Conservation (phyloP, 495 filamentous ascomycete genomes). For the Neurospora sp. region DNA sequence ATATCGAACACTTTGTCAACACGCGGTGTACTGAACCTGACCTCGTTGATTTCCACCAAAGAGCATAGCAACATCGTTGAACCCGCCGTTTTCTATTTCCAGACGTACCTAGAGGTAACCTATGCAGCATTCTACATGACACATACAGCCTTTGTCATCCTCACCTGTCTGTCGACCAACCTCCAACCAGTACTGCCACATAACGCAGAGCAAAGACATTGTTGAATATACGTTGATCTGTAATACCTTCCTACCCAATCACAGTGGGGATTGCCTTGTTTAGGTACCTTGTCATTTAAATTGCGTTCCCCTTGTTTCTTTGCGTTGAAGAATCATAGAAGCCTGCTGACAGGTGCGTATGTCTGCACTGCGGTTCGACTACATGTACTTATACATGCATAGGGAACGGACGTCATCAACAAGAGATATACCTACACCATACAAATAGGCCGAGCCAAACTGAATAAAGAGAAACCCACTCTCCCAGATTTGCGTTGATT, state of each 20-base stretch:
- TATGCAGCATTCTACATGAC: background rate
- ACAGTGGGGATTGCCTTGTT: no score
- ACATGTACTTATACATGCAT: background rate
- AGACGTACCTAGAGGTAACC: background rate
- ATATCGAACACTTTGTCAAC: background rate
- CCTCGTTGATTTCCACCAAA: background rate
- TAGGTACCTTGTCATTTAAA: background rate
- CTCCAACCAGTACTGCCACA: background rate
- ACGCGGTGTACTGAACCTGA: background rate
- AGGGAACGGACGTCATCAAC: no score
- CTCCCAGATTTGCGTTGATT: background rate
- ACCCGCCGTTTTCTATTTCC: background rate
- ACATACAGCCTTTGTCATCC: background rate
- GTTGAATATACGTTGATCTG: background rate
- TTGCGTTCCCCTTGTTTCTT: background rate
- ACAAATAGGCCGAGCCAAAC: no score
- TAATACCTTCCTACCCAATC: background rate
- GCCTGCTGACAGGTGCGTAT: background rate
- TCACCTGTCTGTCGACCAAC: background rate
- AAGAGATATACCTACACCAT: no score
- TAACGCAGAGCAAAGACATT: background rate
- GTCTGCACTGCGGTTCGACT: background rate
- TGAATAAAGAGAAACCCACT: background rate
- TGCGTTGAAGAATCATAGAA: background rate
- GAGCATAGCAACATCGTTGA: background rate